Conservation (phyloP, 208 protist species). For the Willaertia magna region DNA sequence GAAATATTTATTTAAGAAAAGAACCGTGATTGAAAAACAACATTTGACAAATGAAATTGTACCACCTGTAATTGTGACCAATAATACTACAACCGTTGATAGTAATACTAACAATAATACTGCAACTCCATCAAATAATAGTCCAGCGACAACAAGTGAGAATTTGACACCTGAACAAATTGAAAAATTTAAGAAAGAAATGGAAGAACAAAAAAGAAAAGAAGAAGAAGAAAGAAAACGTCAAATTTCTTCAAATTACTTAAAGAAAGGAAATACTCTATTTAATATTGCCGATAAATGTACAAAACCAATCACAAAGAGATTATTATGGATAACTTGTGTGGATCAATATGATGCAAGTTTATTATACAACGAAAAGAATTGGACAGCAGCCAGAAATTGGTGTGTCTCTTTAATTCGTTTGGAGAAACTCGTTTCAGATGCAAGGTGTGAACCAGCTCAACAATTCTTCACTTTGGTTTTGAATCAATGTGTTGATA, state of each 20-base stretch:
- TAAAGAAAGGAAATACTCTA: background rate
- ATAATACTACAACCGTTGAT: background rate
- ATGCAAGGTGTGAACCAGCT: background rate
- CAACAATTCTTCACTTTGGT: background rate
- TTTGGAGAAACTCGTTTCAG: background rate
- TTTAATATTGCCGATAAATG: background rate
- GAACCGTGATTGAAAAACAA: background rate
- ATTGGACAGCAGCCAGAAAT: conserved; percentile 8
- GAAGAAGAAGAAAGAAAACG: background rate
- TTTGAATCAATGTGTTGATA: background rate
- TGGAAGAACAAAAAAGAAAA: background rate
- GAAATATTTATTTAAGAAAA: background rate
- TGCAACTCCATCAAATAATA: background rate
- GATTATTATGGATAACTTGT: background rate
- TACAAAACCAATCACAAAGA: background rate
- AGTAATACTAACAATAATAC: background rate
- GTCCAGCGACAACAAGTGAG: background rate
- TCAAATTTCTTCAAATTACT: background rate
- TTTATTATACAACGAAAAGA: background rate
- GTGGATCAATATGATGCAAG: background rate
- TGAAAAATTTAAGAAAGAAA: background rate
- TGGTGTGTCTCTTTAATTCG: background rate
- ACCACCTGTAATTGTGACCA: background rate
- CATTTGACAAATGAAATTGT: background rate
- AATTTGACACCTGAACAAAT: background rate